phyloP scores from a whole-genome alignment of 768 basidiomycete genomes.

The Suillus placidus region DNA sequence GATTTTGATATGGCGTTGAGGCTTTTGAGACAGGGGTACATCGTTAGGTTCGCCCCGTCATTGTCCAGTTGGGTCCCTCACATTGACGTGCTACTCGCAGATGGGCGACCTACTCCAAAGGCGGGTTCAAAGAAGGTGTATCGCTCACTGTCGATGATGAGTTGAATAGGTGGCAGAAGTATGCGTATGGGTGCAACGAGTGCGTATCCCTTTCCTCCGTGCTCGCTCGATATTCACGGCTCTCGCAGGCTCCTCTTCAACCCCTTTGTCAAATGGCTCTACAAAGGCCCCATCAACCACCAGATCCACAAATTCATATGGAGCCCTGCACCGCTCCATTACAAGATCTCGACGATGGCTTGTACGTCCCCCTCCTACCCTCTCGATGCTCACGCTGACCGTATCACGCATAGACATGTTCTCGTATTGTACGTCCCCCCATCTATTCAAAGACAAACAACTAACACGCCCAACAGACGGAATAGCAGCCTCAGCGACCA shows the following conservation, averaged over 20 bases:
- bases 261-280: conserved; percentile 78
- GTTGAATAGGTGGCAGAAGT: conserved; percentile 92
- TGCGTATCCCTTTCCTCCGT: conserved; percentile 36
- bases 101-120: conserved; percentile 82
- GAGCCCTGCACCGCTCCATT: conserved; percentile 77
- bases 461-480: conserved; percentile 36
- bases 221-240: conserved; percentile 43
- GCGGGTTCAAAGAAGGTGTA: conserved; percentile 91
- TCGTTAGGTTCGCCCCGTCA: conserved; percentile 50
- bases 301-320: conserved; percentile 78
- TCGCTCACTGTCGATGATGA: conserved; percentile 89
- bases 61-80: background rate
- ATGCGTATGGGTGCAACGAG: conserved; percentile 66
- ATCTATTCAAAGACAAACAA: background rate
- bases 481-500: conserved; percentile 68
- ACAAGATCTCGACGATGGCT: conserved; percentile 69
- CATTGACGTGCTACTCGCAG: conserved; percentile 21
- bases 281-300: conserved; percentile 79
- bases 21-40: conserved; percentile 66
- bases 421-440: conserved; percentile 47
- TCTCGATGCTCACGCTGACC: conserved; percentile 11
- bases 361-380: conserved; percentile 40
- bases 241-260: conserved; percentile 83
- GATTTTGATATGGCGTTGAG: conserved; percentile 71
- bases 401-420: conserved; percentile 43